A percentile compares a stretch with the other conserved stretches of the same genome.
phyloP scores from a whole-genome alignment of 1,284 basidiomycete species.

The Clitocybe nebularis region DNA sequence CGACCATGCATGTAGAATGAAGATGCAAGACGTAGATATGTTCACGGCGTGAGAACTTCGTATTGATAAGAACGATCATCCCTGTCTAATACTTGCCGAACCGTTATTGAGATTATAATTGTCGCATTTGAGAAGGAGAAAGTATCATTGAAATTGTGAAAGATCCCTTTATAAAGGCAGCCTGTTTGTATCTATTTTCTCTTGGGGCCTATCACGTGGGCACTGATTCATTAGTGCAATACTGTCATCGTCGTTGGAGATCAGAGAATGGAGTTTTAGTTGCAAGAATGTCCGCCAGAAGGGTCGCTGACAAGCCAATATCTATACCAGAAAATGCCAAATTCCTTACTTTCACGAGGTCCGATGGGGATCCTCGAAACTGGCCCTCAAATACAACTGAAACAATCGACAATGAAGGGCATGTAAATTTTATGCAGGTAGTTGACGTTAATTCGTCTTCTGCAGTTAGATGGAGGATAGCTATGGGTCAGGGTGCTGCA shows the following conservation, averaged over 20 bases:
- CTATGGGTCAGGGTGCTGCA: constrained; percentile 54
- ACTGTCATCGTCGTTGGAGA: no score
- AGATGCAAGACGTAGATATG: constrained; percentile 59
- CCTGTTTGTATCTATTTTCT: not conserved
- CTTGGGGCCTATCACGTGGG: not conserved
- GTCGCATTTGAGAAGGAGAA: not conserved
- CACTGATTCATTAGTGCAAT: no score
- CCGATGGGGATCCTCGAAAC: constrained; percentile 50
- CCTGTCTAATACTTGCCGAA: no score
- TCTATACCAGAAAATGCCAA: constrained; percentile 46
- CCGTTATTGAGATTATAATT: not conserved
- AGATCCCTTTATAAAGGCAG: no score
- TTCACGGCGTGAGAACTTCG: constrained; percentile 36
- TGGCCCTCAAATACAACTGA: constrained; percentile 57
- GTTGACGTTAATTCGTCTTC: constrained; percentile 45
- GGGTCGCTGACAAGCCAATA: constrained; percentile 24
- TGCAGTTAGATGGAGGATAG: constrained; percentile 57
- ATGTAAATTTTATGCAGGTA: constrained; percentile 66
- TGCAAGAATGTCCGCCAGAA: constrained; percentile 40
- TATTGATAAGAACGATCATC: not conserved
- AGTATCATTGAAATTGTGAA: no score
- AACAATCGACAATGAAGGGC: constrained; percentile 50
- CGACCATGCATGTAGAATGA: constrained; percentile 42
- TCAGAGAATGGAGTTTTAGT: no score
- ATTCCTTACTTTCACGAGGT: constrained; percentile 54